phyloP scores from a whole-genome alignment of 257 asterid species.

The Nicotiana paniculata region DNA sequence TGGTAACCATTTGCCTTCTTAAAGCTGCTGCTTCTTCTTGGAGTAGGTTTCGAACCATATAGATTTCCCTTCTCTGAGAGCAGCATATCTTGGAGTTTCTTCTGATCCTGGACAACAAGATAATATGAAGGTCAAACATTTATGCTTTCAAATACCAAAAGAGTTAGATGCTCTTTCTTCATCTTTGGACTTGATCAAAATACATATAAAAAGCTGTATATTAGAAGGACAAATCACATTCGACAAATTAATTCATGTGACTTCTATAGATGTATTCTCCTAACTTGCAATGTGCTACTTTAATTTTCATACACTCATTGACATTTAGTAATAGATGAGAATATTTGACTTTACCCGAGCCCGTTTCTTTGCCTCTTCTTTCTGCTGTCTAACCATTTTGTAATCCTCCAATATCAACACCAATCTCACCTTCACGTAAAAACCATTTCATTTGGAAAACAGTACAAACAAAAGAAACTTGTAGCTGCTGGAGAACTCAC shows the following conservation, averaged over 20 bases:
- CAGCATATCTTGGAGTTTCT: conserved; percentile 79
- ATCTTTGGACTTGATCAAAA: not conserved
- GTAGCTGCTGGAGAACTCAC: conserved; percentile 38
- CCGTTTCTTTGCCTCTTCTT: conserved; percentile 79
- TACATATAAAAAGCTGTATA: not conserved
- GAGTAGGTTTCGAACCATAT: conserved; percentile 85
- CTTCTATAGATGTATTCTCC: not conserved
- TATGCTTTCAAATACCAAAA: not conserved
- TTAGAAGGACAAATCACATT: not conserved
- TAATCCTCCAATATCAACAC: conserved; percentile 84
- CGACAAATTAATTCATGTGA: not conserved
- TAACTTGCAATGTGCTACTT: not conserved
- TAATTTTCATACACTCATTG: not conserved
- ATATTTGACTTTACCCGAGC: conserved; percentile 50
- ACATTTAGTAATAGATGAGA: not conserved
- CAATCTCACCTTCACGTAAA: conserved; percentile 57
- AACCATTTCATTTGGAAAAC: not conserved
- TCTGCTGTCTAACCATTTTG: conserved; percentile 59
- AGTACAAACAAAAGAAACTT: conserved; percentile 1
- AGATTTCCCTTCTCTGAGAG: conserved; percentile 72
- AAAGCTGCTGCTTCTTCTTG: conserved; percentile 67
- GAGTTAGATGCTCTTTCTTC: not conserved
- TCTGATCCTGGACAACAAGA: conserved; percentile 52
- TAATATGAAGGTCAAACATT: not conserved
- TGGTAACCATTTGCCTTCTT: conserved; percentile 44